Evolutionary conservation across 164 flowering plant genomes (phyloP), one percentile per base, ranked within the genome.

Genomic region (Amborella trichopoda): DNA sequence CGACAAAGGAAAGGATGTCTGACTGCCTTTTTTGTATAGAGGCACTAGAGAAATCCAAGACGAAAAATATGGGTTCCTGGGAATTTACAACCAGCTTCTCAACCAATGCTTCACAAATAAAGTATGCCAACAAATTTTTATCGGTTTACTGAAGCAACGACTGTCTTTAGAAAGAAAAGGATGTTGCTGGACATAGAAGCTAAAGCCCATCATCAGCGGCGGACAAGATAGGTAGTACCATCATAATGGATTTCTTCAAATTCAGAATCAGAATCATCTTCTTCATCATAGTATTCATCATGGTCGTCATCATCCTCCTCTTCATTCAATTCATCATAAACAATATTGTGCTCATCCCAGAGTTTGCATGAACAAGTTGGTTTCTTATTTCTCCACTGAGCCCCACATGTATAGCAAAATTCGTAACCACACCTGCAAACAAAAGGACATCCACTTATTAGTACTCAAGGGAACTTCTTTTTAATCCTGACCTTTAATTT

Each of bases 391-490:
- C 53, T 72, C 83, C 87, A 87, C 66, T 73, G 83, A 12, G 87
- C 78, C 30, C 96, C 96, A 52, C 90, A 83, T 2, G 67, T 78
- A 46, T 80, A 87, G 62, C 94, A 87, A 54, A 87, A 87, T 64
- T 83, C 90, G 37, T 66, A 50, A 16, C 93, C 87, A 45, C 96
- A 83, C 61, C 90, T 87, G 67, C 55, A 56, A 23, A 52, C 9
- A 26, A 17, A 48, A 46, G 25, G 39, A 40, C 16, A n/a, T 3
- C 9, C 34, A 30, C 14, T 30, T 8, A 30, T 8, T 14, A 30
- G 1, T 14, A 37, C 41, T 37, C 10, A 37, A 37, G 10, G 10
- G 19, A 37, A 21, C 6, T 37, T n/a, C 2, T 37, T 2, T n/a
- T n/a, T 18, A 6, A 37, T 10, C n/a, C 1, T 37, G 19, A 37